Conservation (phyloP, 352 stramenopile species). For the Phytophthora pini region DNA sequence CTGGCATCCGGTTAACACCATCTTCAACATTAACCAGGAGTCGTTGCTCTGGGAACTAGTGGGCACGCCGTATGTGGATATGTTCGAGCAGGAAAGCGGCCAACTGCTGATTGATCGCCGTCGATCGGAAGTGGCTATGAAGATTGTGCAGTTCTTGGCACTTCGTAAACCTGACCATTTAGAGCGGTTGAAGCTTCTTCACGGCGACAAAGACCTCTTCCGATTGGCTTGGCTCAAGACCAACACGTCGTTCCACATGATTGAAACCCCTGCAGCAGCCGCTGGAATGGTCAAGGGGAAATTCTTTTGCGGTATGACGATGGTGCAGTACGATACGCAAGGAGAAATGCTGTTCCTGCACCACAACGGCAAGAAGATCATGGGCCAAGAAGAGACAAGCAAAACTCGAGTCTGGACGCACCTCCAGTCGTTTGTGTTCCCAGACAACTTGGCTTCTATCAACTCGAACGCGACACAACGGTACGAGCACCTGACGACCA, state of each 20-base stretch:
- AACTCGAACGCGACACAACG: slow-evolving; percentile 8
- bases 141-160: slow-evolving; percentile 47
- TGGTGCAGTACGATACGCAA: slow-evolving; percentile 51
- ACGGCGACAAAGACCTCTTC: slow-evolving; percentile 65
- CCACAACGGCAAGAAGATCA: slow-evolving; percentile 52
- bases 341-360: slow-evolving; percentile 54
- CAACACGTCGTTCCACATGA: slow-evolving; percentile 53
- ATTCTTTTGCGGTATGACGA: slow-evolving; percentile 60
- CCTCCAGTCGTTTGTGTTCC: slow-evolving; percentile 35
- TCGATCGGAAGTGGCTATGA: slow-evolving; percentile 33
- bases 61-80: slow-evolving; percentile 46
- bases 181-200: slow-evolving; percentile 42
- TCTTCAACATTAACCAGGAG: slow-evolving; percentile 62
- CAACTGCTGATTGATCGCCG: slow-evolving; percentile 56
- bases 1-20: slow-evolving; percentile 61
- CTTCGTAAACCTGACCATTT: slow-evolving; percentile 40
- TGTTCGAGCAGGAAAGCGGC: slow-evolving; percentile 74
- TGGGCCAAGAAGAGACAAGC: slow-evolving; percentile 13
- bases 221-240: slow-evolving; percentile 61
- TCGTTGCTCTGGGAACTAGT: slow-evolving; percentile 66
- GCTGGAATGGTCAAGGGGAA: slow-evolving; percentile 41
- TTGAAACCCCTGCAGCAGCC: slow-evolving; percentile 43
- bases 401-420: slow-evolving; percentile 33
- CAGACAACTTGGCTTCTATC: slow-evolving; percentile 9
- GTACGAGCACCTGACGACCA: slow-evolving; percentile 27